Conservation (phyloP, 805 yeast genomes). For the Candida tallmaniae region DNA sequence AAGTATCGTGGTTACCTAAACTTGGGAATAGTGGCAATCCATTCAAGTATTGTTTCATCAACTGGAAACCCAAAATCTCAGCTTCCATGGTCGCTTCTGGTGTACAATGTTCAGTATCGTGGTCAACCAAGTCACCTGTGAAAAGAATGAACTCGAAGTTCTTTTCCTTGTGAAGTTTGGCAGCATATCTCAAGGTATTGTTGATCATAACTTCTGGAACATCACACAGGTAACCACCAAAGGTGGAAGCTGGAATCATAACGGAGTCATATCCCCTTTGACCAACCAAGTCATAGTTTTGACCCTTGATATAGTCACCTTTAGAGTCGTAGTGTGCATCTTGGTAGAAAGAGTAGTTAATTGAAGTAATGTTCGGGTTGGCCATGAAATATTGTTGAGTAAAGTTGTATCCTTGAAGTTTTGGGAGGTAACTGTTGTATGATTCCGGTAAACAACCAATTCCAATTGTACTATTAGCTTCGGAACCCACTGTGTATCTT, state of each 20-base stretch:
- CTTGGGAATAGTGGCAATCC: constrained; percentile 57
- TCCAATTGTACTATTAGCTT: constrained; percentile 50
- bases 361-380: constrained; percentile 7
- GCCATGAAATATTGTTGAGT: constrained; percentile 21
- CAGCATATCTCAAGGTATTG: constrained; percentile 41
- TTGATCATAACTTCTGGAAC: constrained; percentile 60
- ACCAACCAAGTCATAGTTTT: constrained; percentile 28
- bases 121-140: constrained; percentile 75
- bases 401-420: constrained; percentile 22
- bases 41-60: constrained; percentile 49
- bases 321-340: constrained; percentile 25
- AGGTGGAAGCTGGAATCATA: constrained; percentile 50
- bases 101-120: constrained; percentile 48
- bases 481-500: constrained; percentile 50
- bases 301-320: constrained; percentile 25
- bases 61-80: constrained; percentile 64
- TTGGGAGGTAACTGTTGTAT: constrained; percentile 26
- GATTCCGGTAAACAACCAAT: constrained; percentile 62
- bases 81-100: constrained; percentile 64
- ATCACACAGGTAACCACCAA: constrained; percentile 63
- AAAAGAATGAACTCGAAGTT: constrained; percentile 58
- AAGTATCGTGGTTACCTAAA: constrained; percentile 69
- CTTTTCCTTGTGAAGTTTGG: constrained; percentile 15
- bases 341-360: constrained; percentile 15
- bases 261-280: constrained; percentile 16